Conservation (phyloP, 208 protist genomes). For the Zelonia costaricensis region DNA sequence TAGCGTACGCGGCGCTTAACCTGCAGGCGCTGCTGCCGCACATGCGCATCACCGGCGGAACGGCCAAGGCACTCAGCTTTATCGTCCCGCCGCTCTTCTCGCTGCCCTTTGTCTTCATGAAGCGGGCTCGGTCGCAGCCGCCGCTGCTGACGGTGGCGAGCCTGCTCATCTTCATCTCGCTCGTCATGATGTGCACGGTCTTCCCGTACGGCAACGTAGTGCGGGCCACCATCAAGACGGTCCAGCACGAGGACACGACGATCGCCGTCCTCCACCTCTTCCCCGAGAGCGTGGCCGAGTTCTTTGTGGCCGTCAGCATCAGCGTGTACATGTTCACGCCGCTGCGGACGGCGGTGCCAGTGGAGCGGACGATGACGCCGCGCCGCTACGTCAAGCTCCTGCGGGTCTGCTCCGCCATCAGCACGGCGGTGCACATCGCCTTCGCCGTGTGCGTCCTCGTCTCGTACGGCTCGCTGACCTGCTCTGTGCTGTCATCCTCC, state of each 20-base stretch:
- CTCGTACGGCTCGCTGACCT: constrained; percentile 34
- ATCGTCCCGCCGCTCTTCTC: constrained; percentile 40
- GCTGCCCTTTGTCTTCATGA: constrained; percentile 49
- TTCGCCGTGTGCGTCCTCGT: constrained; percentile 42
- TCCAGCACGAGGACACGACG: not conserved
- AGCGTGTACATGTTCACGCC: constrained; percentile 28
- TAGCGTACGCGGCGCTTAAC: constrained; percentile 42
- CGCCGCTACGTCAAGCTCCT: constrained; percentile 28
- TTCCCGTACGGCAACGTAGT: constrained; percentile 25
- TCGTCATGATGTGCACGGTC: constrained; percentile 33
- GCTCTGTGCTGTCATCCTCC: constrained; percentile 41
- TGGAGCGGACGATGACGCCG: constrained; percentile 44
- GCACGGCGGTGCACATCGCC: constrained; percentile 26
- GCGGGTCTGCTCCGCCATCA: constrained; percentile 15
- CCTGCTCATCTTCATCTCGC: constrained; percentile 32
- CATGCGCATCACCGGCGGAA: constrained; percentile 27
- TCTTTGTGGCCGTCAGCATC: constrained; percentile 43
- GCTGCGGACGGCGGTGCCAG: constrained; percentile 31
- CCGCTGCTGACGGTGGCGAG: constrained; percentile 33
- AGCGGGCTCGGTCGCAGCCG: constrained; percentile 34
- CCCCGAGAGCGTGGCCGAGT: constrained; percentile 23
- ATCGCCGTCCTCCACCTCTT: constrained; percentile 20
- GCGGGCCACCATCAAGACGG: not conserved
- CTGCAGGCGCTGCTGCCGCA: constrained; percentile 28
- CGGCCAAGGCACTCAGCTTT: constrained; percentile 32